phyloP scores from a whole-genome alignment of 2,329 filamentous ascomycete genomes.

The Talaromyces amestolkiae region DNA sequence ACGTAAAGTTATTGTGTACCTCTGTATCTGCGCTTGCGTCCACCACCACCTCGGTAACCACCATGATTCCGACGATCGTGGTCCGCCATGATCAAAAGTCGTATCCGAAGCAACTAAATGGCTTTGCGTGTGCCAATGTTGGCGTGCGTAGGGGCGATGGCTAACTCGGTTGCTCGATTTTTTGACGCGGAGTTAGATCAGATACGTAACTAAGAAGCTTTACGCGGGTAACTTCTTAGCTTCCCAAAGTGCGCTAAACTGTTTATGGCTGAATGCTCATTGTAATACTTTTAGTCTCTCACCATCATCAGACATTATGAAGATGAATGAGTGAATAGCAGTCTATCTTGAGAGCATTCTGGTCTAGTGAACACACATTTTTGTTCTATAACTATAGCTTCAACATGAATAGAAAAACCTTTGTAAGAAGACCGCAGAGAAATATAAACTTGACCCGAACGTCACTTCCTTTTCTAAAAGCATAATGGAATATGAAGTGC shows the following conservation, averaged over 20 bases:
- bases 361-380: neutral
- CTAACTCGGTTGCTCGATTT: neutral
- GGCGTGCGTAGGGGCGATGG: no score
- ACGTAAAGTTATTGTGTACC: slow-evolving; percentile 50
- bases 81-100: slow-evolving; percentile 49
- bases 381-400: neutral
- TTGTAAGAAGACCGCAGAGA: neutral
- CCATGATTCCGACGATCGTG: slow-evolving; percentile 57
- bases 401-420: neutral
- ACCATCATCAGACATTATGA: neutral
- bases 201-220: neutral
- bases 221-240: neutral
- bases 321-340: neutral
- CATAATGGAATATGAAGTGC: neutral
- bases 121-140: no score
- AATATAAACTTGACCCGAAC: neutral
- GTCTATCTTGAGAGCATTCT: neutral
- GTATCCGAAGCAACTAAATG: neutral
- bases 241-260: slow-evolving; percentile 2
- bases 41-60: slow-evolving; percentile 45
- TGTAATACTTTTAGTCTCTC: neutral
- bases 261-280: slow-evolving; percentile 7
- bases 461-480: neutral
- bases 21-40: slow-evolving; percentile 74
- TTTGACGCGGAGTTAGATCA: neutral